A percentile compares a stretch with the other conserved stretches of the same genome.
Evolutionary conservation across 202 grass and related monocot species (phyloP).

Genomic region (Zizania palustris): DNA sequence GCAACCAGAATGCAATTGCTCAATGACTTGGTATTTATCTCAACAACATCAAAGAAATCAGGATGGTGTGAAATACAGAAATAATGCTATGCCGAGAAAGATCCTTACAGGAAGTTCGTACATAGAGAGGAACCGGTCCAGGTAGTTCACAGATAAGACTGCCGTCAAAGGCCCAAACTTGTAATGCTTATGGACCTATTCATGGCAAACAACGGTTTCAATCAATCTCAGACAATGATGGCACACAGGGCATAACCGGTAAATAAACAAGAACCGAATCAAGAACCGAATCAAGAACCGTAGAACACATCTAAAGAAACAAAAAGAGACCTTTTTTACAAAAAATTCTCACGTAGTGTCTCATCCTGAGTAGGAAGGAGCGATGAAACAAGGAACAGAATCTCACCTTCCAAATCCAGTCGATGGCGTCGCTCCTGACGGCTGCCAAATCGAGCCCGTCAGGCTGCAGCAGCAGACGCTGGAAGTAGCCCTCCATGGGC

Average conservation of each 20-base stretch:
- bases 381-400: slow-evolving; percentile 9
- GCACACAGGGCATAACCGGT: background rate
- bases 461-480: slow-evolving; percentile 44
- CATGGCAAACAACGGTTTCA: slow-evolving; percentile 29
- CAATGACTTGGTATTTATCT: slow-evolving; percentile 27
- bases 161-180: slow-evolving; percentile 66
- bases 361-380: background rate
- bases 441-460: slow-evolving; percentile 44
- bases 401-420: slow-evolving; percentile 76
- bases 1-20: slow-evolving; percentile 26
- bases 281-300: slow-evolving; percentile 29
- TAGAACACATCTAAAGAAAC: background rate
- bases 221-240: slow-evolving; percentile 21
- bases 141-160: slow-evolving; percentile 66
- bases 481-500: slow-evolving; percentile 51
- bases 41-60: slow-evolving; percentile 7
- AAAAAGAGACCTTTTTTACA: slow-evolving; percentile 27
- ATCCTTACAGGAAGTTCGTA: slow-evolving; percentile 58
- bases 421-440: slow-evolving; percentile 58
- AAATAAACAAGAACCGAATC: slow-evolving; percentile 24
- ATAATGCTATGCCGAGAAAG: background rate
- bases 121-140: slow-evolving; percentile 70
- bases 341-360: background rate
- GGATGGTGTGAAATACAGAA: background rate
- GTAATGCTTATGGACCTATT: slow-evolving; percentile 58